Conservation (phyloP, 148 eudicot species). For the Dianthus caryophyllus region DNA sequence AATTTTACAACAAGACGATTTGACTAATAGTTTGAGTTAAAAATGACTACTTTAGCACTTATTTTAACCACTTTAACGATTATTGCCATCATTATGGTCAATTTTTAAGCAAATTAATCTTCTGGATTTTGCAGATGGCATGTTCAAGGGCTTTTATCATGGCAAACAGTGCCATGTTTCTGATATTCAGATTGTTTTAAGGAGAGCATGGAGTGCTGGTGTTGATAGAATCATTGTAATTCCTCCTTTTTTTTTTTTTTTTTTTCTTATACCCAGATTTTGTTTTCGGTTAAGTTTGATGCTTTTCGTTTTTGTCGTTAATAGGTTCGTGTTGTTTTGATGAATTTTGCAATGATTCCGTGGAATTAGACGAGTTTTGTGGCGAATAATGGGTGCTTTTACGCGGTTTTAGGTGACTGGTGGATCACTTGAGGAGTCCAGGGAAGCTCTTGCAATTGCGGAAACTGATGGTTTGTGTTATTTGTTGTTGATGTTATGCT, state of each 20-base stretch:
- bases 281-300: neutral
- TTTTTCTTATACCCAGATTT: neutral
- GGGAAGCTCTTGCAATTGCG: conserved; percentile 91
- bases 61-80: no score
- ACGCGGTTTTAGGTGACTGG: conserved; percentile 77
- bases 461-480: conserved; percentile 84
- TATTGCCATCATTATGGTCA: neutral
- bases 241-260: no score
- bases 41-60: no score
- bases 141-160: conserved; percentile 91
- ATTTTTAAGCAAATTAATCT: neutral
- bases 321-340: conserved; percentile 13
- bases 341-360: neutral
- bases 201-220: conserved; percentile 92
- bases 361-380: conserved; percentile 1
- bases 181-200: conserved; percentile 45
- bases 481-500: neutral
- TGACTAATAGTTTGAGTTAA: no score
- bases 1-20: no score
- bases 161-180: conserved; percentile 56
- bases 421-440: conserved; percentile 95
- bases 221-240: conserved; percentile 84
- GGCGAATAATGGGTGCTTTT: conserved; percentile 5
- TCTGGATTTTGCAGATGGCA: conserved; percentile 48
- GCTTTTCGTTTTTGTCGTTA: neutral